A percentile compares a stretch with the other conserved stretches of the same genome.
These are phyloP conservation scores for Claviceps citrina DNA, from an alignment of 2,329 filamentous ascomycete genomes.

Conservation along the genomic window DNA sequence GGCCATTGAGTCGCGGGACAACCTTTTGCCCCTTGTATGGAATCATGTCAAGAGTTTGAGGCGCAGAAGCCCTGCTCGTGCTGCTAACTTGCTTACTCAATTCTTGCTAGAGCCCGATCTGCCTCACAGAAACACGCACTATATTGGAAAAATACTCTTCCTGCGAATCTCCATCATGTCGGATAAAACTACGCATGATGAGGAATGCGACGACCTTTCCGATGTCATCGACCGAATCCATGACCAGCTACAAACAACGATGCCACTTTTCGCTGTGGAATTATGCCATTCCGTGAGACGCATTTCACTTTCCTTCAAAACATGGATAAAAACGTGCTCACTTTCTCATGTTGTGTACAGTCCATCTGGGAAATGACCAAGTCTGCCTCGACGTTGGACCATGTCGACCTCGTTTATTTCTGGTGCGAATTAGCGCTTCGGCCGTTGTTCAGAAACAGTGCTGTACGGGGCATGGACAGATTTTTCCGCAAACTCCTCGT, in stretches of 20 bases:
- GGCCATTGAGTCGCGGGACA: slow-evolving; percentile 42
- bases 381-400: slow-evolving; percentile 32
- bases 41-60: slow-evolving; percentile 51
- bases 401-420: slow-evolving; percentile 38
- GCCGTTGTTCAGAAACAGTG: slow-evolving; percentile 47
- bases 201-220: slow-evolving; percentile 11
- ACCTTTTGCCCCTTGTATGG: slow-evolving; percentile 50
- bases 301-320: too few species aligned
- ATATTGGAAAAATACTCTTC: slow-evolving; percentile 55
- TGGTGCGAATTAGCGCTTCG: slow-evolving; percentile 64
- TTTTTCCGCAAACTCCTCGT: slow-evolving; percentile 58
- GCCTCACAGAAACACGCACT: slow-evolving; percentile 31
- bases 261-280: slow-evolving; percentile 47
- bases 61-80: slow-evolving; percentile 34
- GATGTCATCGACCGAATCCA: slow-evolving; percentile 22
- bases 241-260: slow-evolving; percentile 25
- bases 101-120: slow-evolving; percentile 46
- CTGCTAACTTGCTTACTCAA: slow-evolving; percentile 41
- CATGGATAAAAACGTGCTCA: background rate
- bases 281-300: slow-evolving; percentile 51
- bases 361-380: slow-evolving; percentile 73
- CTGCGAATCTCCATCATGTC: slow-evolving; percentile 52
- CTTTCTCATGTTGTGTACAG: slow-evolving; percentile 25
- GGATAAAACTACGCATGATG: slow-evolving; percentile 22
- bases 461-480: slow-evolving; percentile 51